phyloP scores from a whole-genome alignment of 192 early-diverging fungal species.

The Dimargaris verticillata region DNA sequence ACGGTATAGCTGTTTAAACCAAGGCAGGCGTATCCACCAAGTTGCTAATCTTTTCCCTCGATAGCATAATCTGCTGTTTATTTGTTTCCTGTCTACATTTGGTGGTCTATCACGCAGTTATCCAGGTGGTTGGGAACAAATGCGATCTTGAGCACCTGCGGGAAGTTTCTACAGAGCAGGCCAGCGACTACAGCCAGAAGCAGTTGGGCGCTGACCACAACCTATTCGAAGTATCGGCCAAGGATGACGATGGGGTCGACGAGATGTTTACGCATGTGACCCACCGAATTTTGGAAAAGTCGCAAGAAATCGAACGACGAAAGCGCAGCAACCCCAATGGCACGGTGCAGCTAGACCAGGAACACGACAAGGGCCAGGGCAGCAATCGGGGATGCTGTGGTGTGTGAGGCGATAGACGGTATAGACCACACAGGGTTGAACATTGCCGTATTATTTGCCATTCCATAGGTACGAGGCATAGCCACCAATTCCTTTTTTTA shows the following conservation, averaged over 20 bases:
- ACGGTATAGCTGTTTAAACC: no score
- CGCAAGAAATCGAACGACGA: constrained; percentile 9
- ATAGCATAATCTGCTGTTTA: no score
- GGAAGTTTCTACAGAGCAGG: constrained; percentile 8
- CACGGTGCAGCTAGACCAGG: constrained; percentile 7
- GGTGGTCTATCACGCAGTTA: background rate
- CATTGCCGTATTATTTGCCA: background rate
- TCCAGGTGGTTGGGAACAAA: constrained; percentile 11
- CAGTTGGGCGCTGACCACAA: constrained; percentile 5
- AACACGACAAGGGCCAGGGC: constrained; percentile 5
- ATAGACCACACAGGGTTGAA: background rate
- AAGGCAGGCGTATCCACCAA: no score
- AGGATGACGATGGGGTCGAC: constrained; percentile 9
- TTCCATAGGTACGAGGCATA: background rate
- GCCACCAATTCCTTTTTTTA: background rate
- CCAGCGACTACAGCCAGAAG: constrained; percentile 7
- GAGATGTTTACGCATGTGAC: constrained; percentile 12
- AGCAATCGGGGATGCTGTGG: constrained; percentile 1
- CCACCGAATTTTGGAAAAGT: constrained; percentile 4
- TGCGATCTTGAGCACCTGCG: constrained; percentile 8
- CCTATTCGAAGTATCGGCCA: constrained; percentile 10
- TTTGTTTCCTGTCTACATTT: no score
- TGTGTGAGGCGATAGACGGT: background rate
- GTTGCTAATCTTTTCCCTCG: no score
- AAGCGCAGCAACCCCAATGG: constrained; percentile 11